Base-by-base conservation (phyloP, 169 alveolate species). In the Besnoitia besnoiti region DNA sequence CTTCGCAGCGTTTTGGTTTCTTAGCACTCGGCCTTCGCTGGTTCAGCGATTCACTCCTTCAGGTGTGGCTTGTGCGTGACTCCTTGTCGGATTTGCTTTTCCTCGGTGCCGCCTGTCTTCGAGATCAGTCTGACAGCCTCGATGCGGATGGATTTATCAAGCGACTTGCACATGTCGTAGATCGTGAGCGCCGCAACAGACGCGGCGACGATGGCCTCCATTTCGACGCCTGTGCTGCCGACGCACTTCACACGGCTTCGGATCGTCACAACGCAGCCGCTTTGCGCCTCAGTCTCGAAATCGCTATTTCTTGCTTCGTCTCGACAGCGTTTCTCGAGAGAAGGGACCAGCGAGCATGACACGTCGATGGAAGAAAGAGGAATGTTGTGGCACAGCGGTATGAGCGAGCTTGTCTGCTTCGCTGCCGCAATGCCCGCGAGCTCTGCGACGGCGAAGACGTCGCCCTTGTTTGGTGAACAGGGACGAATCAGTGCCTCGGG, bases 191-290 rank as follows among this genome's bases (percentile, higher is more conserved):
- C 96, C 0, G 97, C 95, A 14, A 93, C 85, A n/a, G 91, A 73
- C 19, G 59, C 96, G 0, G 96, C 97, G 40, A 91, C 82, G 76
- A 95, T 4, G 3, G 97, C 96, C 84, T 95, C 97, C 97, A 95
- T 95, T 82, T 95, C 97, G 82, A 95, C 94, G 0, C 97, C 97
- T 35, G 97, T 95, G 30, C 82, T 93, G 61, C 77, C 96, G 14
- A 24, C 55, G 12, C 40, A 37, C 49, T n/a, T 49, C 37, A 89
- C 96, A 49, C 35, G 73, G 0, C 79, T 46, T 0, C 55, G n/a
- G 4, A 94, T 82, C n/a, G n/a, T 27, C 21, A 61, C 62, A 0
- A 40, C 51, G 21, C 80, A 55, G 61, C 89, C 91, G 0, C 39
- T 33, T 30, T 62, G 77, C 19, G 49, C 39, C 3, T 33, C 49